Evolutionary conservation across 1,284 basidiomycete genomes (phyloP), one percentile per base, ranked within the genome.

Genomic region (Trichosporon faecale): DNA sequence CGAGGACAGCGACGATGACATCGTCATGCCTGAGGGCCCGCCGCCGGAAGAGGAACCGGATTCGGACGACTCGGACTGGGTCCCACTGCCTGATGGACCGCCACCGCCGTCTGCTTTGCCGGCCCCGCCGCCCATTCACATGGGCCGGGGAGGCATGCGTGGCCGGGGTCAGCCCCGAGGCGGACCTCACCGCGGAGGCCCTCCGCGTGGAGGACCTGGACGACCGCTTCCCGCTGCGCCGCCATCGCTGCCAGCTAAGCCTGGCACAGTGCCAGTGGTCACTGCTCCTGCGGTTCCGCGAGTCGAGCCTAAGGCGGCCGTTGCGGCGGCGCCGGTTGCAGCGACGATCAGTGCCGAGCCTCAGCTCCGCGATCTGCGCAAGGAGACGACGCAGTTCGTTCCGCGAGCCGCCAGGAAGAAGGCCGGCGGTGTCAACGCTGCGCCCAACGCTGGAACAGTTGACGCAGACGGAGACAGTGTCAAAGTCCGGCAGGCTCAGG

Each of bases 361-460:
- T 1, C 87, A 93, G 77, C 82, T 98, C 61, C 90, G 94, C 25
- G 92, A 98, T 80, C 86, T 97, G 74, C 93, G 94, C 84, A 94
- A 93, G 81, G 94, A 98, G 80, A 89, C 91, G 8, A 95, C 93
- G 0, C 88, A 91, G 0, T 97, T 98, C 77, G 89, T 96, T 1
- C 94, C 94, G 0, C 74, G 83, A 16, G 84, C 82, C 1, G 76
- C 85, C 12, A 83, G 82, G 73, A 81, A 81, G 68, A 77, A 78
- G 67, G 65, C 65, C 4, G 70, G 70, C 4, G 57, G 52, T 8
- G 75, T 83, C 67, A 80, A 81, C 57, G 79, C 82, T 14, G 77
- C 82, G 0, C 81, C 83, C 5, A 77, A 76, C 2, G 72, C 73
- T 6, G 81, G 81, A 12, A 68, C 70, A 23, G 72, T 80, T 6